Percentiles rank a stretch among this genome's conserved stretches.
These are phyloP conservation scores for Sarocladiaceae sp. DNA, from an alignment of 2,329 filamentous ascomycete genomes.

Conservation along the genomic window DNA sequence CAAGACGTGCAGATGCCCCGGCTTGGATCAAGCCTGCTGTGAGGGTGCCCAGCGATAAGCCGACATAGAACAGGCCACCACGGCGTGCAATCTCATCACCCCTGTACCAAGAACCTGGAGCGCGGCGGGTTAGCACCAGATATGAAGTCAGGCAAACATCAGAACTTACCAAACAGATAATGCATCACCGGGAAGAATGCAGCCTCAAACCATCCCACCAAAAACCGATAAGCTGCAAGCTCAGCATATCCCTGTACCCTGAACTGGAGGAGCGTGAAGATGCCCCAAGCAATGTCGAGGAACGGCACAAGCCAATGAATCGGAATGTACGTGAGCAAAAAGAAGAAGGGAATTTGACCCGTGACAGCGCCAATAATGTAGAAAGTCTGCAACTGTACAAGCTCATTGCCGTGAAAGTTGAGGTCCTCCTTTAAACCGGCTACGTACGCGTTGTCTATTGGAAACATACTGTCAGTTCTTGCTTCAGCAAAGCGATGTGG, in stretches of 20 bases:
- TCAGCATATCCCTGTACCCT: conserved; percentile 42
- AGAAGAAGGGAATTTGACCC: conserved; percentile 45
- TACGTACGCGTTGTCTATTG: conserved; percentile 47
- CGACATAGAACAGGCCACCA: conserved; percentile 44
- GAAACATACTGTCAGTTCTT: background rate
- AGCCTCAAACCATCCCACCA: conserved; percentile 47
- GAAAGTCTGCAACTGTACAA: conserved; percentile 49
- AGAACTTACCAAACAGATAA: conserved; percentile 22
- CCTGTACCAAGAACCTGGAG: conserved; percentile 36
- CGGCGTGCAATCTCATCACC: conserved; percentile 40
- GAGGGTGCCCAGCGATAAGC: conserved; percentile 43
- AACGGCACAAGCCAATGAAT: conserved; percentile 45
- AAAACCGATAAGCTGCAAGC: conserved; percentile 45
- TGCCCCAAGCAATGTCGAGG: conserved; percentile 47
- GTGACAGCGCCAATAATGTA: conserved; percentile 39
- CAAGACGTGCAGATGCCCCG: conserved; percentile 31
- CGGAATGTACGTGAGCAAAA: conserved; percentile 38
- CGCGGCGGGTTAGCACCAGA: conserved; percentile 18
- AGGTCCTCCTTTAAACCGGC: conserved; percentile 47
- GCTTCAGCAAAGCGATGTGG: background rate
- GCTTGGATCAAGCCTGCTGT: conserved; percentile 45
- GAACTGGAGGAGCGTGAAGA: conserved; percentile 51
- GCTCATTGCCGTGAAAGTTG: conserved; percentile 43
- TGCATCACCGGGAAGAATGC: conserved; percentile 34
- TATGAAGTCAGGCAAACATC: conserved; percentile 5